Base-by-base conservation (phyloP, 2,329 filamentous ascomycete species). In the Trichoderma arundinaceum region DNA sequence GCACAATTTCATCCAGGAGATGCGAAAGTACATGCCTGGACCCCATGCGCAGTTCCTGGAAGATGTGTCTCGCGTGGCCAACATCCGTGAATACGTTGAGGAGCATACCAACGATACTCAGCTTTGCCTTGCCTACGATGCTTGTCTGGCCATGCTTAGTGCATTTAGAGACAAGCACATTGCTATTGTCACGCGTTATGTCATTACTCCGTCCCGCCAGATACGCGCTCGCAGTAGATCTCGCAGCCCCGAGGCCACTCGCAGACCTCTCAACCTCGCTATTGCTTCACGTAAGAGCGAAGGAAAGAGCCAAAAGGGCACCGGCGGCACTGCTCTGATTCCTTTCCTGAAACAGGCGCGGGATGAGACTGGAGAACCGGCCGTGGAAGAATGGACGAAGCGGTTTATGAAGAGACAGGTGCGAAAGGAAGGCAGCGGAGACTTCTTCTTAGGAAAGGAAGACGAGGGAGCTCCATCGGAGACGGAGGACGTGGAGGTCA, bases 11-110 rank as follows among this genome's bases (percentile, higher is more conserved):
- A 94, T 99, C 74, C 88, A 91, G 74, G 95, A 99, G 70, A 99
- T 99, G 95, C 90, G 94, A 66, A 86, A 86, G 52, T 99, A 99
- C 79, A 99, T 99, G 95, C 95, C 95, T 0, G 94, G 93, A 0
- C 87, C 91, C 0, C 95, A 99, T 74, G 90, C 93, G 3, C 89
- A 91, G 46, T 99, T 99, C 79, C 84, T 99, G 3, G 86, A 91
- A 69, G 90, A 96, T 68, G 89, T 97, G 12, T 84, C 87, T 57
- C 82, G 82, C 15, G 88, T 97, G 4, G 89, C 94, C 71, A 98
- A 98, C 74, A 92, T 99, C 71, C 91, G 92, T 35, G 84, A 90
- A 17, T 98, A 90, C 72, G 94, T 97, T 57, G 86, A 91, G 70
- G 76, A 74, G 71, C 71, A 86, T 85, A 74, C 81, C 4, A 79